A percentile compares a stretch with the other conserved stretches of the same genome.
Conservation (phyloP, 345 rosid genomes). For the Euclidium syriacum region DNA sequence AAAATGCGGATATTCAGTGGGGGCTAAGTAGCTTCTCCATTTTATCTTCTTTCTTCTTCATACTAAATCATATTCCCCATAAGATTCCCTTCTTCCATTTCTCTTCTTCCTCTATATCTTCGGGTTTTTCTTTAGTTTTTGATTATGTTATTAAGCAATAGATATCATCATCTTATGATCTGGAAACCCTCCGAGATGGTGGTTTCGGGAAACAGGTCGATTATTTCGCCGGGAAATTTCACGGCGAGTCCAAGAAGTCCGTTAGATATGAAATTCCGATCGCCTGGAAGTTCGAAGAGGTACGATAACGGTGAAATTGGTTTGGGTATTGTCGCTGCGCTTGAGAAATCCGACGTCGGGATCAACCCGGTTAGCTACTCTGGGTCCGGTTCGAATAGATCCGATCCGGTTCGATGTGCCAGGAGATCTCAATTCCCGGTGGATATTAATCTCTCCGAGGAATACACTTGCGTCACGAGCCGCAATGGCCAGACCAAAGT, state of each 20-base stretch:
- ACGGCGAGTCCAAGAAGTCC: constrained; percentile 49
- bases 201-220: constrained; percentile 36
- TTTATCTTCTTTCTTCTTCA: constrained; percentile 11
- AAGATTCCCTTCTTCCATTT: neutral
- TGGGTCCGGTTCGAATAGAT: constrained; percentile 19
- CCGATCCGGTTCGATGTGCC: constrained; percentile 27
- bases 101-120: neutral
- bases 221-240: constrained; percentile 15
- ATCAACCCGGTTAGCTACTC: constrained; percentile 16
- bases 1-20: constrained; percentile 27
- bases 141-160: constrained; percentile 41
- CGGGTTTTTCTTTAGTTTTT: neutral
- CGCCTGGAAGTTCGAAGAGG: constrained; percentile 42
- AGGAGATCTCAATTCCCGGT: constrained; percentile 14
- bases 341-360: constrained; percentile 29
- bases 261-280: constrained; percentile 44
- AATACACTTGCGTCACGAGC: constrained; percentile 58
- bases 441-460: constrained; percentile 44
- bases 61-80: neutral
- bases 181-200: constrained; percentile 50
- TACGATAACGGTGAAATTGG: constrained; percentile 56
- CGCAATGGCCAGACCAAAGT: constrained; percentile 36
- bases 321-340: constrained; percentile 64
- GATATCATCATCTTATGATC: constrained; percentile 43
- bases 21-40: constrained; percentile 12